A percentile compares a stretch with the other conserved stretches of the same genome.
phyloP scores from a whole-genome alignment of 2,329 filamentous ascomycete species.

The Ascochyta lentis region DNA sequence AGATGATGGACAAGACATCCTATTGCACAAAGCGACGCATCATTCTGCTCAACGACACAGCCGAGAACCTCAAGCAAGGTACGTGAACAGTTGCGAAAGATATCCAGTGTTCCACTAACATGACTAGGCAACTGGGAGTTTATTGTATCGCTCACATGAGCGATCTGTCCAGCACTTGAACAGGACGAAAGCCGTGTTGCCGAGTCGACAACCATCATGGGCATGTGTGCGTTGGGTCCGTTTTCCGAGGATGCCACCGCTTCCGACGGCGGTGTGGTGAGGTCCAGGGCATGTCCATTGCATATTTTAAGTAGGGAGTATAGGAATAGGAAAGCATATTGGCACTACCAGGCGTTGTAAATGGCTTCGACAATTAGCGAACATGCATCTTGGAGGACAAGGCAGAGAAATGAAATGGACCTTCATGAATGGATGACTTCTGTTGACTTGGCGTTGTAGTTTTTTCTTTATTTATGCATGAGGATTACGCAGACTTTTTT shows the following conservation, averaged over 20 bases:
- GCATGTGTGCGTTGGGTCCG: not conserved
- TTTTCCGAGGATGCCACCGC: not conserved
- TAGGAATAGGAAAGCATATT: slow-evolving; percentile 15
- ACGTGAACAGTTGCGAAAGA: slow-evolving; percentile 45
- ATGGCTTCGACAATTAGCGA: slow-evolving; percentile 24
- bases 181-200: not conserved
- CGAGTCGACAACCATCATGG: not conserved
- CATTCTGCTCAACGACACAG: slow-evolving; percentile 89
- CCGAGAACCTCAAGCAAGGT: slow-evolving; percentile 89
- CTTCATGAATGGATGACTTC: not conserved
- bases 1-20: slow-evolving; percentile 97
- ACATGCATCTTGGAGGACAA: slow-evolving; percentile 14
- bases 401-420: slow-evolving; percentile 12
- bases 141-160: slow-evolving; percentile 36
- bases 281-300: slow-evolving; percentile 10
- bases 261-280: not conserved
- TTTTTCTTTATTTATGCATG: not conserved
- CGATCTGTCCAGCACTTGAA: not conserved
- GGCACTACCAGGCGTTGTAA: slow-evolving; percentile 22
- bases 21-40: slow-evolving; percentile 94
- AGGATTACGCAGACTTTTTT: not conserved
- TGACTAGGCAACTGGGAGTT: slow-evolving; percentile 42
- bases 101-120: slow-evolving; percentile 13
- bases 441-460: not conserved
- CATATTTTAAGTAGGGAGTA: slow-evolving; percentile 19